A percentile compares a stretch with the other conserved stretches of the same genome.
Conservation (phyloP, 164 flowering plant genomes). For the Tinospora cordifolia region DNA sequence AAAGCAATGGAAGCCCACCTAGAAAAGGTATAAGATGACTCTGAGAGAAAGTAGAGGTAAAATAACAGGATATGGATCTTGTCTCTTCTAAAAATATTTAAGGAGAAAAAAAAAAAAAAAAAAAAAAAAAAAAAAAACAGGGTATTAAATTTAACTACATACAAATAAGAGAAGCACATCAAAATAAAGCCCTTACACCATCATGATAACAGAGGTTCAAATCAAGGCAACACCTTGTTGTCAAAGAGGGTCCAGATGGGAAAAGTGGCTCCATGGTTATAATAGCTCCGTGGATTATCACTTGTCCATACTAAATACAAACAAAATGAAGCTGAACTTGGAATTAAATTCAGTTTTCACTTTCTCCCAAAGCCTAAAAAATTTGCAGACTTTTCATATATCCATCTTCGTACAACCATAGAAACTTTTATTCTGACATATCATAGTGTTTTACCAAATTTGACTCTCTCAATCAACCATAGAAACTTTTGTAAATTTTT, state of each 20-base stretch:
- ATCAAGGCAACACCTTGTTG: neutral
- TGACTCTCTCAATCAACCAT: neutral
- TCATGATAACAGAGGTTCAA: neutral
- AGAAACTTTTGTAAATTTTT: too few relatives aligned
- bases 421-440: neutral
- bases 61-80: neutral
- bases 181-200: neutral
- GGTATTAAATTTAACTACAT: neutral
- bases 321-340: neutral
- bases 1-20: conserved; percentile 93
- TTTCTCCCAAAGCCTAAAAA: too few relatives aligned
- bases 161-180: neutral
- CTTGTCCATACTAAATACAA: neutral
- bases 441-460: neutral
- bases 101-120: neutral
- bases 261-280: neutral
- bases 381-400: too few relatives aligned
- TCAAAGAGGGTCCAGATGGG: neutral
- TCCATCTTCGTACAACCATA: neutral
- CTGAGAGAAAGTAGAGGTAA: neutral
- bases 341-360: neutral
- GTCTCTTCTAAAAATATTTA: too few relatives aligned
- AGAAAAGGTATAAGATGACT: conserved; percentile 12
- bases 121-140: neutral
- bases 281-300: neutral